A percentile compares a stretch with the other conserved stretches of the same genome.
phyloP scores from a whole-genome alignment of 176 grass and related monocot genomes.

The Zoysia japonica region DNA sequence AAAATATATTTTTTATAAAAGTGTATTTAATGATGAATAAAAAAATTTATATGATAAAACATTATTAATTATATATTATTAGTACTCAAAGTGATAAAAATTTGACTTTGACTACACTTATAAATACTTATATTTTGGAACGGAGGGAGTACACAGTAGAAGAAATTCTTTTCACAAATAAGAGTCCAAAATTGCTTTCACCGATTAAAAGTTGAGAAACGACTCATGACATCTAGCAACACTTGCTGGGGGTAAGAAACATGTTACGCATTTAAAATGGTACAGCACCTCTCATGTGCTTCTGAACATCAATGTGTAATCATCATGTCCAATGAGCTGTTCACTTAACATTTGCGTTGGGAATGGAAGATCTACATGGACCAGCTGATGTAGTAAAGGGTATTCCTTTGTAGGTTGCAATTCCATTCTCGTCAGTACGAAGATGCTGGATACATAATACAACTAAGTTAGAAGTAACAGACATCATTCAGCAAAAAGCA shows the following conservation, averaged over 20 bases:
- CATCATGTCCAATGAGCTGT: slow-evolving; percentile 17
- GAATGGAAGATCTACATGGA: slow-evolving; percentile 66
- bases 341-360: slow-evolving; percentile 72
- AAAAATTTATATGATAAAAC: too few species aligned
- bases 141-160: background rate
- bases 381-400: slow-evolving; percentile 82
- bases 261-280: slow-evolving; percentile 12
- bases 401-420: slow-evolving; percentile 69
- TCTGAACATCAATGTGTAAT: slow-evolving; percentile 30
- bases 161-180: background rate
- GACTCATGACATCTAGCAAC: slow-evolving; percentile 18
- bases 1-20: too few species aligned
- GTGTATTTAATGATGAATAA: too few species aligned
- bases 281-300: slow-evolving; percentile 8
- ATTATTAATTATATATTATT: too few species aligned
- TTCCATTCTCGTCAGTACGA: slow-evolving; percentile 63
- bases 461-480: slow-evolving; percentile 3
- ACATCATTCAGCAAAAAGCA: slow-evolving; percentile 1
- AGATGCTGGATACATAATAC: slow-evolving; percentile 61
- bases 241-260: slow-evolving; percentile 19
- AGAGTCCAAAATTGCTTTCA: slow-evolving; percentile 2
- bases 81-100: too few species aligned
- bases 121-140: too few species aligned
- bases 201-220: background rate
- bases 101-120: too few species aligned